Base-by-base conservation (phyloP, 202 grass and related monocot genomes). In the Zizania palustris region DNA sequence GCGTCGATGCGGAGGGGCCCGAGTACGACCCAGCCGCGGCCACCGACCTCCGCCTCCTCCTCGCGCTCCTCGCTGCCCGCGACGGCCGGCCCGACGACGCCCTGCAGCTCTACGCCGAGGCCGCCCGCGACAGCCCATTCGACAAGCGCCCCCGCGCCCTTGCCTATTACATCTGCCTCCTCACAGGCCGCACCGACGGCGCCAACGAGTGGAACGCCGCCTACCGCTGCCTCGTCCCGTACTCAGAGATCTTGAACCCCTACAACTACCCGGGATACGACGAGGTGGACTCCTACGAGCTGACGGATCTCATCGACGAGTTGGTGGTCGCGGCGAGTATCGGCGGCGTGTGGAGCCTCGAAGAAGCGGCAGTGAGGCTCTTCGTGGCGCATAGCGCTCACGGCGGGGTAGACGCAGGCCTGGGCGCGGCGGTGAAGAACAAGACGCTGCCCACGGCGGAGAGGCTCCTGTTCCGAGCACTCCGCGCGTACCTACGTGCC, bases 41-140 rank as follows among this genome's bases (percentile, higher is more conserved):
- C 45, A 1, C 45, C 1, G 73, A 70, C 65, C 73, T 82, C 50
- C 80, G 61, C 61, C 80, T 82, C 72, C 53, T 83, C 55, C 81
- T 83, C 36, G 72, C 44, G 4, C 55, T 83, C 72, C 72, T 83
- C 19, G 80, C 80, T 63, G 7, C 35, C 43, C 72, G 72, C 14
- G 72, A 76, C 54, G 64, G 63, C 0, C 63, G 72, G 13, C 5
- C 53, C 35, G 63, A 19, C 53, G 80, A 75, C 3, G 80, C 72
- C 18, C 9, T 83, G 53, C 63, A 6, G 8, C 42, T 67, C 53
- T 83, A 83, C 80, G 44, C 36, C 43, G 63, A 83, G 43, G 72
- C 72, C 35, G 42, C 72, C 54, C 64, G 80, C 63, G 72, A 76
- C 63, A 5, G 44, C 35, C 80, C 72, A 6, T 83, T 83, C 72